Base-by-base conservation (phyloP, 257 asterid genomes). In the Fraxinus excelsior region DNA sequence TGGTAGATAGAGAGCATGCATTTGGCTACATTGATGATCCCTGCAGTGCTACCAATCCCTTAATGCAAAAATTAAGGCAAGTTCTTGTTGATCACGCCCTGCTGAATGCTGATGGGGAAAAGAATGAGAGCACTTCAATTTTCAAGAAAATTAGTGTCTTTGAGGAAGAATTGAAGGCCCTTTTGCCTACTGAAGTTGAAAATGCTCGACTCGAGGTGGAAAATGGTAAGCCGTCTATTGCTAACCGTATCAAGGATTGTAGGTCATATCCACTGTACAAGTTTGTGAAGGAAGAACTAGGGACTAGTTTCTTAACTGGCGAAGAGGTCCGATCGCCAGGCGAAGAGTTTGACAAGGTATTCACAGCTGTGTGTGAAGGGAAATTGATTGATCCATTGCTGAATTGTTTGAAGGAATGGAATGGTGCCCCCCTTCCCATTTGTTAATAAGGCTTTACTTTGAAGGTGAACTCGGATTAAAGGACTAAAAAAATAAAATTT, bases 61-160 rank as follows among this genome's bases (percentile, higher is more conserved):
- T 74, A 71, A 74, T 80, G 83, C 83, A 80, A 60, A 80, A 74
- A 60, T 71, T 77, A 40, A 74, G 83, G 67, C 79, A 80, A 68
- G 83, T 80, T 4, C 75, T 79, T 0, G 79, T 79, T 0, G 79
- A 79, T 19, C 83, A 74, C 28, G 79, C 79, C 4, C 35, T 79
- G 72, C 11, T 11, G 18, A 79, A 74, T 29, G 65, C 53, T 8
- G 83, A 80, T 1, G 69, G 18, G 18, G 79, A 80, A 53, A 74
- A 74, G 76, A 68, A 56, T 46, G 5, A 44, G 0, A 6, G 35
- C 26, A 68, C 72, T 68, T 80, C 79, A 8, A 80, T 74, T 69
- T 79, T 79, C 49, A 75, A 74, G 3, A 79, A 79, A 37, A 74
- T 74, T 18, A 31, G 18, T 16, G 70, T 65, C 2, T 80, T 80